These are phyloP conservation scores for Podospora conica DNA, from an alignment of 495 filamentous ascomycete genomes.

Conservation along the genomic window DNA sequence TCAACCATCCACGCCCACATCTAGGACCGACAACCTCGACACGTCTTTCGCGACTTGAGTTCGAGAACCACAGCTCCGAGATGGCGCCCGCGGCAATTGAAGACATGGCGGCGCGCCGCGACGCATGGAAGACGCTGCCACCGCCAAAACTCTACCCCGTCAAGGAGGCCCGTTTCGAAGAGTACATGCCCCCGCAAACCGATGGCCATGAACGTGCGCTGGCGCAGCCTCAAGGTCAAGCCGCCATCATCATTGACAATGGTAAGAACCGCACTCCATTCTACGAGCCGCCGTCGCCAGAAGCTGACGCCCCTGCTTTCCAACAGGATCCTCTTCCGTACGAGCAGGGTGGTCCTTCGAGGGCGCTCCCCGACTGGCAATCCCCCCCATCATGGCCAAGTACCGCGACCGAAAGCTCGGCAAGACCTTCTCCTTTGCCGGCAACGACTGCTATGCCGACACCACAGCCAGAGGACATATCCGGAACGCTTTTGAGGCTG, in stretches of 20 bases:
- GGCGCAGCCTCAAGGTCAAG: conserved; percentile 36
- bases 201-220: conserved; percentile 62
- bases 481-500: conserved; percentile 83
- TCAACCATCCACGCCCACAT: neutral
- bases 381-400: conserved; percentile 86
- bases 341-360: conserved; percentile 97
- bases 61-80: neutral
- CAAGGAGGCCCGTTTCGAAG: conserved; percentile 73
- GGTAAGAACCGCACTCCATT: conserved; percentile 46
- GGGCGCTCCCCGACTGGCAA: conserved; percentile 62
- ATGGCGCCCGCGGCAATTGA: conserved; percentile 44
- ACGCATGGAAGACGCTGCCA: conserved; percentile 37
- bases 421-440: conserved; percentile 83
- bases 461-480: conserved; percentile 88
- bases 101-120: conserved; percentile 27
- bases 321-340: conserved; percentile 71
- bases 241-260: conserved; percentile 96
- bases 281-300: neutral
- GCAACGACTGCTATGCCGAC: conserved; percentile 86
- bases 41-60: neutral
- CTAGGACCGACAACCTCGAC: neutral
- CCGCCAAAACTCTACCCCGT: conserved; percentile 45
- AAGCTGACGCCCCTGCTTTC: conserved; percentile 6
- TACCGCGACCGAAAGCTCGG: conserved; percentile 89
- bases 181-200: conserved; percentile 58